These are phyloP conservation scores for Sarocladium strictum DNA, from an alignment of 2,329 filamentous ascomycete species.

Conservation along the genomic window DNA sequence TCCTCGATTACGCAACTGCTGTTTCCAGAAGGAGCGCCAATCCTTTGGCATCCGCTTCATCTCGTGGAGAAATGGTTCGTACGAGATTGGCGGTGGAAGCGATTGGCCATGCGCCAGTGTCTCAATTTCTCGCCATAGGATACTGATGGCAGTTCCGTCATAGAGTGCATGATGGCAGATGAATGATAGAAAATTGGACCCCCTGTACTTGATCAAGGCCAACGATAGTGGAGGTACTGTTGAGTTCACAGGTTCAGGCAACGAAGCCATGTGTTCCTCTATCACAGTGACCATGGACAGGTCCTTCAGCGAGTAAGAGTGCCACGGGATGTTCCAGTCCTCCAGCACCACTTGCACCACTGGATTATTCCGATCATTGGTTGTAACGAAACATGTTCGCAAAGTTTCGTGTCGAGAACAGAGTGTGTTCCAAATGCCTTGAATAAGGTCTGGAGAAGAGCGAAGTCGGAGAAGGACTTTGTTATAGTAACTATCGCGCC, in stretches of 20 bases:
- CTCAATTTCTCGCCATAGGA: slow-evolving; percentile 67
- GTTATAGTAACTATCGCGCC: slow-evolving; percentile 62
- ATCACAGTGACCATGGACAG: slow-evolving; percentile 31
- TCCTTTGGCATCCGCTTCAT: slow-evolving; percentile 42
- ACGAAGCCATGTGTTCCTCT: slow-evolving; percentile 30
- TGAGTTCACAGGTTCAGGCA: slow-evolving; percentile 38
- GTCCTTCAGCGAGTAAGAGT: slow-evolving; percentile 23
- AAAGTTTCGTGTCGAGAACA: slow-evolving; percentile 66
- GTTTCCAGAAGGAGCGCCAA: slow-evolving; percentile 61
- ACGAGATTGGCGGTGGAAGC: slow-evolving; percentile 47
- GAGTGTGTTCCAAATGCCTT: slow-evolving; percentile 56
- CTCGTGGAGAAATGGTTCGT: slow-evolving; percentile 57
- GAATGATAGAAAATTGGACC: slow-evolving; percentile 36
- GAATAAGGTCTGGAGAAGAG: slow-evolving; percentile 43
- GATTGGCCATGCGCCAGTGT: slow-evolving; percentile 38
- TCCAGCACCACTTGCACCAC: slow-evolving; percentile 68
- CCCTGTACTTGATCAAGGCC: slow-evolving; percentile 30
- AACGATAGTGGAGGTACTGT: slow-evolving; percentile 39
- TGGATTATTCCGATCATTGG: slow-evolving; percentile 51
- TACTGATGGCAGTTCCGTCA: slow-evolving; percentile 71
- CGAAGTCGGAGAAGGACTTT: slow-evolving; percentile 58
- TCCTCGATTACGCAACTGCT: slow-evolving; percentile 45
- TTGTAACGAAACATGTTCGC: slow-evolving; percentile 68
- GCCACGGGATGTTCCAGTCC: slow-evolving; percentile 35
- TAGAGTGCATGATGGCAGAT: slow-evolving; percentile 77